Base-by-base conservation (phyloP, 768 basidiomycete genomes). In the Collybiopsis confluens region DNA sequence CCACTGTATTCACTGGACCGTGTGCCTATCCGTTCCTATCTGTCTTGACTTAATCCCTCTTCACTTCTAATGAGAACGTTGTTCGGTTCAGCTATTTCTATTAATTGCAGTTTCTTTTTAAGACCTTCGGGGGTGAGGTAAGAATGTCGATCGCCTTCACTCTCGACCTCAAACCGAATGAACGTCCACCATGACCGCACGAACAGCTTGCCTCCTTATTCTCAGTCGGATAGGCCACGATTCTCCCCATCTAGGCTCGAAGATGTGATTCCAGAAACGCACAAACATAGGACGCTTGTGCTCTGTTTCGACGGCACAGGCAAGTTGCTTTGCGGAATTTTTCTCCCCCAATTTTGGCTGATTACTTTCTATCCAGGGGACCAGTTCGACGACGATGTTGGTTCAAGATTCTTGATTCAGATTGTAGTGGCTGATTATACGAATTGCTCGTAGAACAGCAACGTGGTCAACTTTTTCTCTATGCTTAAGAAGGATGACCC, bases 401-500 rank as follows among this genome's bases (percentile, higher is more conserved):
- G 42, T 35, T 18, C n/a, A n/a, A n/a, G n/a, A n/a, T n/a, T n/a
- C n/a, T n/a, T n/a, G n/a, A n/a, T n/a, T n/a, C n/a, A n/a, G n/a
- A n/a, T n/a, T n/a, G n/a, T n/a, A n/a, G n/a, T 9, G 9, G 16
- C 41, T 52, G 20, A 48, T 33, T 9, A 7, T 10, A 16, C 2
- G 3, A 24, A 9, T 21, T 6, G 4, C n/a, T 7, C 0, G 16
- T 33, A 66, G 65, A 75, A 75, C 52, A 73, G 73, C 8, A 75
- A 75, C 41, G 65, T 74, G 55, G 70, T 73, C 24, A 58, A 69
- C 28, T 57, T 74, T 2, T 69, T 74, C 54, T 68, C 68, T 0
- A 55, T 70, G 63, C 58, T 73, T 24, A 72, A 68, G 56, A 75
- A 73, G 58, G 66, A 65, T 15, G 69, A 75, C 46, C 52, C 52